Conservation (phyloP, 2,329 filamentous ascomycete species). For the Sordariomycetes sp. region DNA sequence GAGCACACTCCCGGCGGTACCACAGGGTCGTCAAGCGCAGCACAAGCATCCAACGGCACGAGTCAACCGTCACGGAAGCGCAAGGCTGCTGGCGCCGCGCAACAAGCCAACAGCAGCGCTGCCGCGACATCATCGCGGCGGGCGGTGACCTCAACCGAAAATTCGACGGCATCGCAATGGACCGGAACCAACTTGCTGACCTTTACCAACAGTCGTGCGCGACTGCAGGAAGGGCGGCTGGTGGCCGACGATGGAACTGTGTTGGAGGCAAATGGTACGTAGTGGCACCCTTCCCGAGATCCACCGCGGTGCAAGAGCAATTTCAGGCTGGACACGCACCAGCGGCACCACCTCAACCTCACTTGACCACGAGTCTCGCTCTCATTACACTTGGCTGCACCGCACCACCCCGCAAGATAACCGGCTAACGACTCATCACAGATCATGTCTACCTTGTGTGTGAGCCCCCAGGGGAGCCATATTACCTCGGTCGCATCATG, state of each 20-base stretch:
- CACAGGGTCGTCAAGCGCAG: constrained; percentile 24
- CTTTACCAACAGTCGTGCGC: constrained; percentile 64
- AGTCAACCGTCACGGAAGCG: constrained; percentile 65
- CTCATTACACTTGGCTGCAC: not conserved
- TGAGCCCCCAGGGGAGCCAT: constrained; percentile 94
- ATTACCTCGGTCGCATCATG: constrained; percentile 97
- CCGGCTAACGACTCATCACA: constrained; percentile 20
- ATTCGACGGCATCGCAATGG: constrained; percentile 25
- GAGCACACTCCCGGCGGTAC: constrained; percentile 18
- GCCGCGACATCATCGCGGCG: constrained; percentile 9
- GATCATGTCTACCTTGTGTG: constrained; percentile 91
- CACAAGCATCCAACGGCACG: constrained; percentile 36
- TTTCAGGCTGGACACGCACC: constrained; percentile 6
- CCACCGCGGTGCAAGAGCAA: constrained; percentile 8
- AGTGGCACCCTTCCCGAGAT: constrained; percentile 7
- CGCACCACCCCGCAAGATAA: constrained; percentile 1
- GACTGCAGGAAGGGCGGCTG: constrained; percentile 67
- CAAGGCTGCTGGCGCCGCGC: constrained; percentile 52
- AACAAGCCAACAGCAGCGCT: constrained; percentile 8
- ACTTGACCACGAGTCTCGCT: not conserved
- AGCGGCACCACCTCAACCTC: constrained; percentile 1
- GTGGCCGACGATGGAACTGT: constrained; percentile 85
- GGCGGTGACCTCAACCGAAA: constrained; percentile 22
- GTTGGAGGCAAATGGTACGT: constrained; percentile 76
- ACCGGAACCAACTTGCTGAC: constrained; percentile 80